Conservation (phyloP, 345 rosid species). For the thale cress (Arabidopsis thaliana) region DNA sequence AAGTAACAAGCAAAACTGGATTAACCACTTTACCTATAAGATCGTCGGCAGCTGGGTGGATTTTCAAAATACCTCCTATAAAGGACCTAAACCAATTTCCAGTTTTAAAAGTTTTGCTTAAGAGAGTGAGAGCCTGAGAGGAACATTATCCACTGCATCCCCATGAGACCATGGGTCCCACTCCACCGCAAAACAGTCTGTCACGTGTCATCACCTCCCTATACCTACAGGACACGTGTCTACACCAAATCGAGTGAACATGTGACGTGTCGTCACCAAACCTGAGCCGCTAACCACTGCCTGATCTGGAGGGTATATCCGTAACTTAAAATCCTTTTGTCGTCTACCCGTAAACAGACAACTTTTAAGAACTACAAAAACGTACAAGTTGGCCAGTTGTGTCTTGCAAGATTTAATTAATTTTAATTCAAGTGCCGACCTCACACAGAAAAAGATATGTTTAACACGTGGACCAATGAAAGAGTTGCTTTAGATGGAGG, state of each 20-base stretch:
- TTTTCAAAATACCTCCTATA: not conserved
- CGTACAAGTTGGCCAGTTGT: slow-evolving; percentile 38
- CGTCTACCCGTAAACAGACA: slow-evolving; percentile 6
- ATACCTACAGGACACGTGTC: slow-evolving; percentile 29
- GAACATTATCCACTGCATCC: slow-evolving; percentile 32
- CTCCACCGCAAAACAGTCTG: slow-evolving; percentile 42
- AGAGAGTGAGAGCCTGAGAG: not conserved
- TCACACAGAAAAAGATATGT: slow-evolving; percentile 38
- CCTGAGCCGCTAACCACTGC: not conserved
- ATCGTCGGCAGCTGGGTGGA: not conserved
- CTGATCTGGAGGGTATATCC: slow-evolving; percentile 27
- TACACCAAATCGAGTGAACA: not conserved
- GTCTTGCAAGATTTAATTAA: too few species aligned
- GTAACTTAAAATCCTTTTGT: not conserved
- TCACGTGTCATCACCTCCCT: slow-evolving; percentile 37
- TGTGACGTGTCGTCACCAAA: slow-evolving; percentile 37
- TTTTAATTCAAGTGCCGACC: slow-evolving; percentile 28
- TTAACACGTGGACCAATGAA: slow-evolving; percentile 43
- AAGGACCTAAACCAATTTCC: not conserved
- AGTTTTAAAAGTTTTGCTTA: not conserved
- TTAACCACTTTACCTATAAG: not conserved
- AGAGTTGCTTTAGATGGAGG: slow-evolving; percentile 45
- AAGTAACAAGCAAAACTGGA: not conserved
- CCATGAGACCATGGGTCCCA: slow-evolving; percentile 26
- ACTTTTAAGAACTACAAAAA: not conserved